Conservation (phyloP, 2,329 filamentous ascomycete species). For the Cryphonectria nitschkei region DNA sequence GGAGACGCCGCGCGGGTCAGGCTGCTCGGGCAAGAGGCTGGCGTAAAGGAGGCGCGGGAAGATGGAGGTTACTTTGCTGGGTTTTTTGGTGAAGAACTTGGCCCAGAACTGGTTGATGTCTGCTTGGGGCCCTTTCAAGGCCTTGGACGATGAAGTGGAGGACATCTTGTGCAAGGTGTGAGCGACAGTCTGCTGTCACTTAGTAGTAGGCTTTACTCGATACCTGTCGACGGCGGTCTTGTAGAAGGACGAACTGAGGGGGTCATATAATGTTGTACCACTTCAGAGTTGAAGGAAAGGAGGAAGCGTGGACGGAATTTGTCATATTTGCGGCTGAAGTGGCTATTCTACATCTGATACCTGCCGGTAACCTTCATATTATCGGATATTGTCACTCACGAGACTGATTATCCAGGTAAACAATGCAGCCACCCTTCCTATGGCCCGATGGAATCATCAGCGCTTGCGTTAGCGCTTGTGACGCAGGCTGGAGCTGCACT, state of each 20-base stretch:
- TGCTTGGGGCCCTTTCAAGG: constrained; percentile 40
- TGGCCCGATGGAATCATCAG: background rate
- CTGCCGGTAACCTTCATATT: background rate
- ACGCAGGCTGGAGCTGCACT: background rate
- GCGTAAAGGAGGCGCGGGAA: constrained; percentile 47
- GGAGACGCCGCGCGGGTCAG: constrained; percentile 34
- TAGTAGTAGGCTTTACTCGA: background rate
- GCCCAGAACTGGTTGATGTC: constrained; percentile 47
- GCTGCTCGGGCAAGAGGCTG: constrained; percentile 36
- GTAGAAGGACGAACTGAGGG: too few species aligned
- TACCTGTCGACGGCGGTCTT: background rate
- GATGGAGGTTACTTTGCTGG: constrained; percentile 49
- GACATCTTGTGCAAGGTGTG: background rate
- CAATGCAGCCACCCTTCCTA: background rate
- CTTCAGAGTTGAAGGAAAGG: too few species aligned
- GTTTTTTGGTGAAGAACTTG: constrained; percentile 45
- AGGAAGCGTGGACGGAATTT: background rate
- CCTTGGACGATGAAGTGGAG: constrained; percentile 26
- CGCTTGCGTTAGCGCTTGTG: background rate
- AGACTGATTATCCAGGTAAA: background rate
- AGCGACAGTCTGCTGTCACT: too few species aligned
- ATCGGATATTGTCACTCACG: background rate
- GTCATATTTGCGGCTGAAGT: background rate
- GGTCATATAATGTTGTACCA: too few species aligned
- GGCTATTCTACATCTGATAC: background rate